Percentiles rank a stretch among this genome's conserved stretches.
Evolutionary conservation across 306 rosid genomes (phyloP).

Genomic region (Fragaria ananassa): DNA sequence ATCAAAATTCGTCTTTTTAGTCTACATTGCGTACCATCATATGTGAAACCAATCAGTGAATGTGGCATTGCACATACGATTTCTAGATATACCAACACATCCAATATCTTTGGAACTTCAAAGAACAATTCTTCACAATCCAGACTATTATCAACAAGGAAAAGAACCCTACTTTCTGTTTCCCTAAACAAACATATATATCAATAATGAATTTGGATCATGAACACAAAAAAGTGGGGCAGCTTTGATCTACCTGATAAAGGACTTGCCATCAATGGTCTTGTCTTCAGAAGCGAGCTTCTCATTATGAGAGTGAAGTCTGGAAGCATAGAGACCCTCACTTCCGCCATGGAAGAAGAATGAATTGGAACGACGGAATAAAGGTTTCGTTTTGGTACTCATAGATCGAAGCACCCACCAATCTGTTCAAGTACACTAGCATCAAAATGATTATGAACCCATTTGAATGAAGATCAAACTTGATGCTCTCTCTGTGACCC

Average conservation of each 20-base stretch:
- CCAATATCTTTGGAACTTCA: conserved; percentile 8
- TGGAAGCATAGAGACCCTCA: conserved; percentile 72
- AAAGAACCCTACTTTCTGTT: conserved; percentile 2
- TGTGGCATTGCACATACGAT: background rate
- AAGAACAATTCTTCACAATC: background rate
- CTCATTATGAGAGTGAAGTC: conserved; percentile 18
- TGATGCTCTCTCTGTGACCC: conserved; percentile 19
- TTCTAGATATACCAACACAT: conserved; percentile 5
- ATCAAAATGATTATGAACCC: conserved; percentile 13
- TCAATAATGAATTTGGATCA: background rate
- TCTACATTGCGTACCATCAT: background rate
- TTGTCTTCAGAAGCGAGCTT: conserved; percentile 43
- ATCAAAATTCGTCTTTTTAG: background rate
- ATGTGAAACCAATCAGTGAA: background rate
- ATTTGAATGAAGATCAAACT: conserved; percentile 35
- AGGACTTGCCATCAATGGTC: conserved; percentile 59
- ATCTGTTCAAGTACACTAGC: conserved; percentile 18
- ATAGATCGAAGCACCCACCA: conserved; percentile 70
- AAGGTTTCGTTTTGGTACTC: conserved; percentile 57
- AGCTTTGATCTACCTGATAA: conserved; percentile 47
- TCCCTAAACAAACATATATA: conserved; percentile 21
- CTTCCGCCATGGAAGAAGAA: conserved; percentile 84
- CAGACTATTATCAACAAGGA: background rate
- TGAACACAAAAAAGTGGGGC: background rate
- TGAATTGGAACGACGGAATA: conserved; percentile 64